A percentile compares a stretch with the other conserved stretches of the same genome.
Evolutionary conservation across 2,329 filamentous ascomycete species (phyloP).

Genomic region (Beauveria caledonica): DNA sequence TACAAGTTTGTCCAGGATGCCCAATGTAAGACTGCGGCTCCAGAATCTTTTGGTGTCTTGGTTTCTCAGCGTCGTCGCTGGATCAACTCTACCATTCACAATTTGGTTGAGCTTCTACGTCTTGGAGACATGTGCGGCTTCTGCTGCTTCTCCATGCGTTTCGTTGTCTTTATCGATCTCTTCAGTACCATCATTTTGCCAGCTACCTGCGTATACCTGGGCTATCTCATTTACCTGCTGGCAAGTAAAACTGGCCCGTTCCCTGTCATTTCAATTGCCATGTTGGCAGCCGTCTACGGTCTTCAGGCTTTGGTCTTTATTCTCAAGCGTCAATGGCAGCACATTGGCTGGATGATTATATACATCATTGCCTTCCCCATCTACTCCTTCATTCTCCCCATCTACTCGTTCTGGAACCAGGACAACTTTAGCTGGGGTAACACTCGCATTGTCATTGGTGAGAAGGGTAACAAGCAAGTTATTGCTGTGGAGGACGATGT

Average conservation of each 20-base stretch:
- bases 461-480: slow-evolving; percentile 86
- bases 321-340: slow-evolving; percentile 94
- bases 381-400: slow-evolving; percentile 80
- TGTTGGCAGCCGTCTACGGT: slow-evolving; percentile 88
- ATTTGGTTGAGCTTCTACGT: slow-evolving; percentile 81
- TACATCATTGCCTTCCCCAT: slow-evolving; percentile 94
- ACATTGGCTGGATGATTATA: slow-evolving; percentile 99
- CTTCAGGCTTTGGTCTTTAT: slow-evolving; percentile 95
- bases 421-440: slow-evolving; percentile 99
- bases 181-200: slow-evolving; percentile 88
- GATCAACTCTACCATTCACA: slow-evolving; percentile 99
- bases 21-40: slow-evolving; percentile 86
- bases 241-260: slow-evolving; percentile 63
- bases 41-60: slow-evolving; percentile 87
- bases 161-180: slow-evolving; percentile 90
- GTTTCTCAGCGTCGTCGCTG: slow-evolving; percentile 97
- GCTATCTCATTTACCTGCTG: slow-evolving; percentile 76
- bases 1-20: slow-evolving; percentile 95
- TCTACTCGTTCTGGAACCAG: slow-evolving; percentile 99
- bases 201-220: slow-evolving; percentile 79
- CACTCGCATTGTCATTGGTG: slow-evolving; percentile 92
- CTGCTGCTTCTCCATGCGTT: slow-evolving; percentile 98
- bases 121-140: slow-evolving; percentile 95
- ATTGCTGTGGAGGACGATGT: slow-evolving; percentile 76
- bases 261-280: slow-evolving; percentile 78